These are phyloP conservation scores for Carex myosuroides DNA, from an alignment of 176 grass and related monocot species.

Conservation along the genomic window DNA sequence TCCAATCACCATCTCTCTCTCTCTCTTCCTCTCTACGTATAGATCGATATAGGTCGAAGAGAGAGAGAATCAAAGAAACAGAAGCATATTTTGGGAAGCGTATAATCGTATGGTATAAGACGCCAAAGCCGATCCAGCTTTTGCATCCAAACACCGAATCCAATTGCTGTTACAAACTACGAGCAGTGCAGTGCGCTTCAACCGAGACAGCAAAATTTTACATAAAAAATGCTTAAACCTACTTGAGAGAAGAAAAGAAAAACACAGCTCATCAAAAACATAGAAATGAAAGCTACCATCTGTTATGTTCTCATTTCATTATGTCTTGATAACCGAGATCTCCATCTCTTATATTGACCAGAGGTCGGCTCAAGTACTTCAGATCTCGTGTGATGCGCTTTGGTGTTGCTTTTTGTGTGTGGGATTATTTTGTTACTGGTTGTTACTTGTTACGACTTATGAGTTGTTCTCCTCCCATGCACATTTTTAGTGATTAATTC, in stretches of 20 bases:
- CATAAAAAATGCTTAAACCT: constrained; percentile 21
- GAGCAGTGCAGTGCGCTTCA: background rate
- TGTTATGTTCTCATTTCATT: background rate
- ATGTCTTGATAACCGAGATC: constrained; percentile 26
- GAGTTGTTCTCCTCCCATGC: too few species aligned
- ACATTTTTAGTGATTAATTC: too few species aligned
- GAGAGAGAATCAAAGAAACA: constrained; percentile 7
- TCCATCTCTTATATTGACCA: constrained; percentile 27
- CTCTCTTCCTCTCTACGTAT: constrained; percentile 18
- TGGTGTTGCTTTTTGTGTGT: background rate
- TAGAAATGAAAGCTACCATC: constrained; percentile 7
- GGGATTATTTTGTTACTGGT: too few species aligned
- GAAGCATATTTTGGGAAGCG: constrained; percentile 72
- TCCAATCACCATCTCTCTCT: constrained; percentile 25
- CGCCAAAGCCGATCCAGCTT: constrained; percentile 20
- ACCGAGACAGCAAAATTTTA: background rate
- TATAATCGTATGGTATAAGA: constrained; percentile 21
- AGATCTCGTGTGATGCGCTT: background rate
- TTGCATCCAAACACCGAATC: background rate
- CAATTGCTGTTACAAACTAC: background rate
- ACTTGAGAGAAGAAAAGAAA: constrained; percentile 18
- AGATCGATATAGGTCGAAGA: constrained; percentile 6
- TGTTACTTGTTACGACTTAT: too few species aligned
- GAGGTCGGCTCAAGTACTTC: background rate
- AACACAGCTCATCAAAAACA: background rate